Evolutionary conservation across 176 grass and related monocot species (phyloP).

Genomic region (Panicum miliaceum): DNA sequence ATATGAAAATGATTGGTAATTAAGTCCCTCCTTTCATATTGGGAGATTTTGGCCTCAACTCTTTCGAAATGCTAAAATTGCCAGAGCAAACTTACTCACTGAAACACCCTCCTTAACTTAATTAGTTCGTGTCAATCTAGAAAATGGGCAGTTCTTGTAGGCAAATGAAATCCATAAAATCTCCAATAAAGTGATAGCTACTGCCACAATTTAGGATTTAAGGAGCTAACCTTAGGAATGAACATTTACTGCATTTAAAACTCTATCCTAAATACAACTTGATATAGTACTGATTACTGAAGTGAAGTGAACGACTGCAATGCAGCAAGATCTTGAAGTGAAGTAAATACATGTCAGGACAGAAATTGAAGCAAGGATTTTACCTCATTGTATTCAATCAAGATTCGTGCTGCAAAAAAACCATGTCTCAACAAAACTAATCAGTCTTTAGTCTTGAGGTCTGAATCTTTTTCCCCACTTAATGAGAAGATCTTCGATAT

Average conservation of each 20-base stretch:
- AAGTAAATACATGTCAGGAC: background rate
- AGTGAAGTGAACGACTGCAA: no score
- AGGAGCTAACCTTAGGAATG: background rate
- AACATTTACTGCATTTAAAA: background rate
- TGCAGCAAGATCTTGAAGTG: background rate
- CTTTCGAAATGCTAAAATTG: background rate
- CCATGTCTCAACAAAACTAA: background rate
- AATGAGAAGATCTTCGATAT: slow-evolving; percentile 71
- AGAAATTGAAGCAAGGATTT: background rate
- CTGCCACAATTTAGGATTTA: background rate
- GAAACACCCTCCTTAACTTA: background rate
- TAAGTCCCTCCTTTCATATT: background rate
- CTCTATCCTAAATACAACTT: background rate
- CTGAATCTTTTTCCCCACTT: slow-evolving; percentile 83
- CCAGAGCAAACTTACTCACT: background rate
- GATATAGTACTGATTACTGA: background rate
- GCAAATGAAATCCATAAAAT: background rate
- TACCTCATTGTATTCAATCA: background rate
- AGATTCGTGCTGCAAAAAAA: background rate
- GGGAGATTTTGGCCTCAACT: background rate
- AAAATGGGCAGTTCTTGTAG: background rate
- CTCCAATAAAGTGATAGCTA: background rate
- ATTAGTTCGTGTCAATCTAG: background rate
- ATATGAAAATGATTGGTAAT: background rate
- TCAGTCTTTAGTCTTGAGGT: slow-evolving; percentile 21